Evolutionary conservation across 2,329 filamentous ascomycete species (phyloP), one percentile per base, ranked within the genome.

Genomic region (Alternaria sp.): DNA sequence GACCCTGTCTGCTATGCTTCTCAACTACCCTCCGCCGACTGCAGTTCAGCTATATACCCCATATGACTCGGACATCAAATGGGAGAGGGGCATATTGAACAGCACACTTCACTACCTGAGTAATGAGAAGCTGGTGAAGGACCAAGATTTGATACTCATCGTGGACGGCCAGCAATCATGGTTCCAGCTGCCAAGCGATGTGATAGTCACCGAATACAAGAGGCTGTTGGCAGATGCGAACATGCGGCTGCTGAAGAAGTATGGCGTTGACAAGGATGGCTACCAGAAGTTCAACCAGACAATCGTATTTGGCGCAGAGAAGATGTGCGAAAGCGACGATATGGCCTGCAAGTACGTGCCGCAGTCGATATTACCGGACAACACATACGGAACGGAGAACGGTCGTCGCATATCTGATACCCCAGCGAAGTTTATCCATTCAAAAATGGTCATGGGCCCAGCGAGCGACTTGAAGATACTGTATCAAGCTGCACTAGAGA

Each of bases 131-230:
- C 71, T 81, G n/a, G 80, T 86, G 18, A 78, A 81, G 24, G 81
- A 88, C 57, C 80, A 86, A 20, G 89, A 91, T 71, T 75, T 92
- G 28, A 83, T 90, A 7, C 76, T 91, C 58, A 81, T 91, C 47
- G 82, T 88, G 6, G 88, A 91, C 71, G 87, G 85, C 1, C 84
- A 87, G 71, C 87, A 91, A 59, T 81, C 87, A 1, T 87, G 88
- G 78, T 87, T 90, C 60, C 89, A 91, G 72, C 79, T 91, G 3
- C 87, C 88, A 0, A 84, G 87, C 3, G 85, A 89, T 42, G 81
- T 90, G 20, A 78, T 91, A 64, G 83, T 91, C 26, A 79, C 84
- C 64, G 83, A 89, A 43, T 91, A 90, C 73, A 85, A 88, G 64
- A 78, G 81, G 14, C 77, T 87, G 16, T 72, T 85, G 18, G 78